These are phyloP conservation scores for Triticum urartu DNA, from an alignment of 176 grass and related monocot species.

Conservation along the genomic window DNA sequence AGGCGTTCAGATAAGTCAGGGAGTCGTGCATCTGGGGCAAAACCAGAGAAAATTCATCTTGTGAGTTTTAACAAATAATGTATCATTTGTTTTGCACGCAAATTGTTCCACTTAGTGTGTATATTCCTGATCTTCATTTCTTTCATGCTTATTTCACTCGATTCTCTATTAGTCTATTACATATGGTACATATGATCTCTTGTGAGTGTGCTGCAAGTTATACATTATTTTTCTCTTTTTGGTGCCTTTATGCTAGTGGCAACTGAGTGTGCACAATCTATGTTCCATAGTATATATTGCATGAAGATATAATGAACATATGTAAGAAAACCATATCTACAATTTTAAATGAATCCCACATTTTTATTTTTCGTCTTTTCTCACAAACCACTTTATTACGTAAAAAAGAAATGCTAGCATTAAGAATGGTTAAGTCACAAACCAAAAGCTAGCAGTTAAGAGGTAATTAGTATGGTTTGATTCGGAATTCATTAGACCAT, in stretches of 20 bases:
- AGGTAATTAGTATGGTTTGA: not conserved
- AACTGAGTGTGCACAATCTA: not conserved
- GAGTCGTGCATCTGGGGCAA: constrained; percentile 54
- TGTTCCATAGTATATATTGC: not conserved
- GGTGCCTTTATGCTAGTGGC: not conserved
- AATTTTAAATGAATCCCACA: not conserved
- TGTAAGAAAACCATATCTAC: not conserved
- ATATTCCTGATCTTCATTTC: constrained; percentile 3
- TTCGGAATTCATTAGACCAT: not conserved
- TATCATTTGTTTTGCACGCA: not conserved
- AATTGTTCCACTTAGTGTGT: not conserved
- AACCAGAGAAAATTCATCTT: constrained; percentile 95
- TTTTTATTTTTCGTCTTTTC: not conserved
- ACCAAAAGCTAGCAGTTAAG: not conserved
- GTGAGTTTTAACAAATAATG: constrained; percentile 43
- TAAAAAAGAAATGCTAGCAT: not conserved
- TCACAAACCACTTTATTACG: not conserved
- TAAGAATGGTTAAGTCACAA: not conserved
- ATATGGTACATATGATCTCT: constrained; percentile 11
- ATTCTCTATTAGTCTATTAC: constrained; percentile 4
- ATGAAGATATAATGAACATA: not conserved
- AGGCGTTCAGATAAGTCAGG: constrained; percentile 68
- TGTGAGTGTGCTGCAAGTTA: not conserved
- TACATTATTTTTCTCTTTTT: not conserved
- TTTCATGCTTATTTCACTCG: not conserved